phyloP scores from a whole-genome alignment of 73 alveolate species.

The Paramecium primaurelia region DNA sequence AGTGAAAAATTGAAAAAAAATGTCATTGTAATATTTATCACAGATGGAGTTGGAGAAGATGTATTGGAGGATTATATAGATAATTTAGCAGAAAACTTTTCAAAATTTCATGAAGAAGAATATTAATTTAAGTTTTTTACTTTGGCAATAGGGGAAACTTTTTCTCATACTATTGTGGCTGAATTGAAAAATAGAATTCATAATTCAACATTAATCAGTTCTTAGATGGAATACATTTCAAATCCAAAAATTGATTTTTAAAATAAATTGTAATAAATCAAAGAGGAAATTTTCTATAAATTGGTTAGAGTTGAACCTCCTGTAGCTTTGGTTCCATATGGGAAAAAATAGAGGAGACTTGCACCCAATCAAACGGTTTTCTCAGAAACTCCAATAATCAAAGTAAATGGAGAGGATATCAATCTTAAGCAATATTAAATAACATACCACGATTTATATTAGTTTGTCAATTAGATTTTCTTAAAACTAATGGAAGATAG shows the following conservation, averaged over 20 bases:
- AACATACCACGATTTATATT: neutral
- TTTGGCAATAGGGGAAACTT: neutral
- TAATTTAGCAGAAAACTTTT: neutral
- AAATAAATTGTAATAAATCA: neutral
- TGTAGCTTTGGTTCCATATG: neutral
- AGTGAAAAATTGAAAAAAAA: neutral
- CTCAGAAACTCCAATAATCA: neutral
- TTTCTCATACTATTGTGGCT: slow-evolving; percentile 17
- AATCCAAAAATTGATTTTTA: neutral
- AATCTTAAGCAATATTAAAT: neutral
- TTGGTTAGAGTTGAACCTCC: neutral
- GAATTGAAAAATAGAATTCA: slow-evolving; percentile 9
- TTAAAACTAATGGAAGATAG: neutral
- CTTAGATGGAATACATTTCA: neutral
- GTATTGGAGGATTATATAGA: neutral
- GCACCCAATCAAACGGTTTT: slow-evolving; percentile 1
- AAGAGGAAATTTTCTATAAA: neutral
- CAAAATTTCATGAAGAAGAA: neutral
- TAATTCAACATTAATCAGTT: neutral
- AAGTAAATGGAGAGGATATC: neutral
- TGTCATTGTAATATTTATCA: neutral
- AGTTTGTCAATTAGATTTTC: neutral
- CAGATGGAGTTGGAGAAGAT: slow-evolving; percentile 37
- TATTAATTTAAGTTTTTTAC: neutral
- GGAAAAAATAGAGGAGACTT: neutral